A percentile compares a stretch with the other conserved stretches of the same genome.
These are phyloP conservation scores for Meredithiella fracta DNA, from an alignment of 2,329 filamentous ascomycete genomes.

Conservation along the genomic window DNA sequence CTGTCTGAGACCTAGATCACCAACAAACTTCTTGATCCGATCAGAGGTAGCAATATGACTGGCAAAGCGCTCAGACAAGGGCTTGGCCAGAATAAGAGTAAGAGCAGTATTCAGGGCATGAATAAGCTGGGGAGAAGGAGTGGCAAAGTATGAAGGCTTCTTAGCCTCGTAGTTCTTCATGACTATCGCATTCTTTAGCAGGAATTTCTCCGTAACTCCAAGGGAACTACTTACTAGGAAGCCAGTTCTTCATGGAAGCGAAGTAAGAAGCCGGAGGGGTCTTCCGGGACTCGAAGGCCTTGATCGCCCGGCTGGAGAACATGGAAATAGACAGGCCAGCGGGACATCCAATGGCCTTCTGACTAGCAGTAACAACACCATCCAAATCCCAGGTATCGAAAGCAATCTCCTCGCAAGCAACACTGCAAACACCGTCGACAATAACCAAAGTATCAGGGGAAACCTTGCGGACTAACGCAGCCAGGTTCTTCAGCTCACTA, in stretches of 20 bases:
- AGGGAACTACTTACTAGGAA: constrained; percentile 56
- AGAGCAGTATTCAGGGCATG: constrained; percentile 84
- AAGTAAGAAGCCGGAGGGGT: constrained; percentile 78
- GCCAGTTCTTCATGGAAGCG: constrained; percentile 92
- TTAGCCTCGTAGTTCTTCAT: constrained; percentile 99
- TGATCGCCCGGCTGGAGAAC: constrained; percentile 76
- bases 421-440: constrained; percentile 93
- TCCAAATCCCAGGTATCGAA: constrained; percentile 94
- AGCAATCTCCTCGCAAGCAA: constrained; percentile 85
- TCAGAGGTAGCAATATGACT: constrained; percentile 65
- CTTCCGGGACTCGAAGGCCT: constrained; percentile 64
- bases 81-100: constrained; percentile 65
- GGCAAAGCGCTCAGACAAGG: constrained; percentile 68
- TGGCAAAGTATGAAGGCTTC: constrained; percentile 96
- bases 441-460: constrained; percentile 83
- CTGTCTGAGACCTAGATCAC: constrained; percentile 70
- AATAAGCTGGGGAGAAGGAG: constrained; percentile 83
- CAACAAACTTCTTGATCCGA: constrained; percentile 69
- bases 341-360: constrained; percentile 93
- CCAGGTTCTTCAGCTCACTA: constrained; percentile 71
- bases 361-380: constrained; percentile 80
- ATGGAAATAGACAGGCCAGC: constrained; percentile 89
- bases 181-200: constrained; percentile 43
- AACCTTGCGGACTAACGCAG: constrained; percentile 67
- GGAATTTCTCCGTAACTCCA: background rate